phyloP scores from a whole-genome alignment of 2,329 filamentous ascomycete species.

The Ceratocystis harringtonii region DNA sequence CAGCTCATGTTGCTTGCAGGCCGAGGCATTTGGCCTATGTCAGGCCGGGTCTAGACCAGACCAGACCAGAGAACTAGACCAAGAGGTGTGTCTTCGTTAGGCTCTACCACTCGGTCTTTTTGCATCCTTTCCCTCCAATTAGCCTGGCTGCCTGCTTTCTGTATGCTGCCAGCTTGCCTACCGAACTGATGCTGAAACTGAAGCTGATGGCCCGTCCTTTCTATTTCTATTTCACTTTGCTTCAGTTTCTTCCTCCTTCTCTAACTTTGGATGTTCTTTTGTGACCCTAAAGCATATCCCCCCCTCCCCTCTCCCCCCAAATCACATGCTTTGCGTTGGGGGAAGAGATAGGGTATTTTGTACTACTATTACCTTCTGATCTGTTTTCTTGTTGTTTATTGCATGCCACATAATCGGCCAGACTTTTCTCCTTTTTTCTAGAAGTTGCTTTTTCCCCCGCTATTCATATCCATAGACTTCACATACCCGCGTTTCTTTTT shows the following conservation, averaged over 20 bases:
- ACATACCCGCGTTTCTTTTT: not conserved
- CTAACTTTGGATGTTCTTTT: too few species aligned
- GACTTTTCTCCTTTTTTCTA: not conserved
- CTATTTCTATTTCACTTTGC: not conserved
- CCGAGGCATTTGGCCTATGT: too few species aligned
- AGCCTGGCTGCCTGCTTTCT: not conserved
- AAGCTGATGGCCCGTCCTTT: not conserved
- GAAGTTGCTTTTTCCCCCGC: not conserved
- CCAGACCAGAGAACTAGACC: too few species aligned
- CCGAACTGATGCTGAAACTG: too few species aligned
- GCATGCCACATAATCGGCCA: not conserved
- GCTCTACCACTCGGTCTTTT: not conserved
- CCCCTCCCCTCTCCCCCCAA: too few species aligned
- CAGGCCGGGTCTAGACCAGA: too few species aligned
- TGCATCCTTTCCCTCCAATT: not conserved
- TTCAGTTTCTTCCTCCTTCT: not conserved
- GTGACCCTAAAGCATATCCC: too few species aligned
- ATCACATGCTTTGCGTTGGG: not conserved
- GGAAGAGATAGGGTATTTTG: not conserved
- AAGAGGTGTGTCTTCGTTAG: too few species aligned
- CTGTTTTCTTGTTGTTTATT: not conserved
- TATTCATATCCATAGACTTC: slow-evolving; percentile 1
- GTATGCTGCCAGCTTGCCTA: not conserved
- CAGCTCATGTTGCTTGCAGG: too few species aligned
- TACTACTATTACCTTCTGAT: not conserved